Base-by-base conservation (phyloP, 768 basidiomycete species). In the Rhizopogon vesiculosus region DNA sequence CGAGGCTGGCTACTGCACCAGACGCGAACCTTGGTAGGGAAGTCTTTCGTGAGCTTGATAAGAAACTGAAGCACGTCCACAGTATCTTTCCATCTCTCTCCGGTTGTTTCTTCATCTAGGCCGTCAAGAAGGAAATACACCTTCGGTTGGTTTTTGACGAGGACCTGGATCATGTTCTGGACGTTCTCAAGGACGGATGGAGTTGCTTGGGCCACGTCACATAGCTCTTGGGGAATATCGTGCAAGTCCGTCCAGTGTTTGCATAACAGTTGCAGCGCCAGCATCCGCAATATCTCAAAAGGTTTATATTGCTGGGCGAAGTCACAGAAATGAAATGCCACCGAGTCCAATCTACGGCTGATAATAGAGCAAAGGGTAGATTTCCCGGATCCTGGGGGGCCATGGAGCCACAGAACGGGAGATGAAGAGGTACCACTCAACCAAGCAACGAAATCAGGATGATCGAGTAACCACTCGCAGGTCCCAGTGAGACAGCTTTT, bases 101-200 rank as follows among this genome's bases (percentile, higher is more conserved):
- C 45, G n/a, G 22, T 41, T 2, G 53, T 53, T 18, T 63, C 67
- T 48, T 69, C 66, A 52, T 69, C 68, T 25, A 69, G 61, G 25
- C 67, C 68, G 29, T 69, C 68, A 7, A 69, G 16, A 38, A 68
- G 50, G 55, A 69, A 66, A 40, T 60, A 66, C 0, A 61, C 53
- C 8, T 39, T 45, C 18, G 54, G 16, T 12, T 59, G 56, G 19
- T 35, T 42, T 7, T 33, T n/a, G 6, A 64, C 54, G 45, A 68
- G 57, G 28, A n/a, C 31, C 2, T 7, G n/a, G 8, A 66, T 58
- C 40, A 68, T 46, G 16, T 59, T 57, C 38, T 64, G 50, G 1
- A 59, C 45, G 12, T 57, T 54, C 12, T 63, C 60, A 8, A 45
- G 15, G 44, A 29, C 16, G 16, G 44, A 45, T 29, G 19, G 38